A percentile compares a stretch with the other conserved stretches of the same genome.
Conservation (phyloP, 805 yeast species). For the Myxozyma vanderwaltii region DNA sequence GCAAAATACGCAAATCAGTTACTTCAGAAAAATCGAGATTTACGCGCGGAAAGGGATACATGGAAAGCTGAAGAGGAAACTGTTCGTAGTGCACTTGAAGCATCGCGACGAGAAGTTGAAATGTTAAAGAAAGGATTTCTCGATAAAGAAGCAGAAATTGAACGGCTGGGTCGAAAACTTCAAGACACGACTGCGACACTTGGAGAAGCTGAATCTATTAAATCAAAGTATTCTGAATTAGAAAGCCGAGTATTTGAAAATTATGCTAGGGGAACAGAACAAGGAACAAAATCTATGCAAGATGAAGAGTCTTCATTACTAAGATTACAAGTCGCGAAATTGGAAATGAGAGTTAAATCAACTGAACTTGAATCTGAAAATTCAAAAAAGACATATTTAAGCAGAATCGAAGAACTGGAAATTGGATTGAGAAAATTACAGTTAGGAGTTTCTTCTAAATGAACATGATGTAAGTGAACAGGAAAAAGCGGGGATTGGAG, state of each 20-base stretch:
- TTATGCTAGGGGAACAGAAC: conserved; percentile 5
- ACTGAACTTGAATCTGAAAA: conserved; percentile 12
- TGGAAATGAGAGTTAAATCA: conserved; percentile 21
- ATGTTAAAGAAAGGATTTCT: conserved; percentile 41
- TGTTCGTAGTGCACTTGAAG: conserved; percentile 36
- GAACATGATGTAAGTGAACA: too few species aligned
- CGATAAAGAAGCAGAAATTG: conserved; percentile 39
- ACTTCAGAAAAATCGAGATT: conserved; percentile 41
- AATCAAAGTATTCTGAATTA: conserved; percentile 5
- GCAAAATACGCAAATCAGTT: conserved; percentile 44
- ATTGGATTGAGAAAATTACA: conserved; percentile 3
- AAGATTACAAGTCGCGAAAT: conserved; percentile 22
- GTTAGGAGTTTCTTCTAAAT: background rate
- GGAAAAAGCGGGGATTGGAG: background rate
- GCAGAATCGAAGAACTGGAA: conserved; percentile 8
- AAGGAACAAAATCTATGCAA: conserved; percentile 3
- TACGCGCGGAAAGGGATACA: conserved; percentile 36
- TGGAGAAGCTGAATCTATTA: conserved; percentile 17
- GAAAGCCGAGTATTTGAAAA: conserved; percentile 13
- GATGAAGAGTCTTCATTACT: conserved; percentile 26
- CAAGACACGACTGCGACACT: conserved; percentile 21
- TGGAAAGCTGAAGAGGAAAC: conserved; percentile 36
- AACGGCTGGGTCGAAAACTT: conserved; percentile 34
- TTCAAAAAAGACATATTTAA: conserved; percentile 1
- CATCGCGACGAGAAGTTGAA: conserved; percentile 40